phyloP scores from a whole-genome alignment of 2,329 filamentous ascomycete species.

The Colletotrichum sp. region DNA sequence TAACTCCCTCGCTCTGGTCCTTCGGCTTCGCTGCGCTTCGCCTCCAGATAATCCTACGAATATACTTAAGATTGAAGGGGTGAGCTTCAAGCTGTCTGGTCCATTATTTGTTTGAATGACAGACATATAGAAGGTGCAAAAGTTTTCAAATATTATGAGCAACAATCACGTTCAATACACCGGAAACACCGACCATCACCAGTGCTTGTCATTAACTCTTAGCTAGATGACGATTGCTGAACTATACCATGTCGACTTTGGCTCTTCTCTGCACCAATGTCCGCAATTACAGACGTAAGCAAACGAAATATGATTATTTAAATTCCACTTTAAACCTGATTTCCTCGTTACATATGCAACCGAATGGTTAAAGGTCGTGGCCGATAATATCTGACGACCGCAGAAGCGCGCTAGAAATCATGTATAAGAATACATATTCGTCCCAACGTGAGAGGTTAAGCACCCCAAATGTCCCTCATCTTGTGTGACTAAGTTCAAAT shows the following conservation, averaged over 20 bases:
- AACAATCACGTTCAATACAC: not conserved
- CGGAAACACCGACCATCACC: not conserved
- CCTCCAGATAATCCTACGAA: no score
- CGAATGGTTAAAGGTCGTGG: no score
- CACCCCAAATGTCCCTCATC: not conserved
- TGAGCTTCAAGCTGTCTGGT: not conserved
- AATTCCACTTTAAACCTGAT: not conserved
- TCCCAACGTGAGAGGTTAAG: not conserved
- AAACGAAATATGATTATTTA: not conserved
- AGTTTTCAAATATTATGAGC: not conserved
- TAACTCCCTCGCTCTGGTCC: no score
- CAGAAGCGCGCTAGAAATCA: not conserved
- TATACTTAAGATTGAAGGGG: not conserved
- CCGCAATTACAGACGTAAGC: not conserved
- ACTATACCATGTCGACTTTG: not conserved
- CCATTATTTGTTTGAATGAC: fast-evolving
- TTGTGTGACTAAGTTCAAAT: not conserved
- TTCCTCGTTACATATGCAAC: not conserved
- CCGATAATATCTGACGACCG: not conserved
- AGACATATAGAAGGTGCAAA: not conserved
- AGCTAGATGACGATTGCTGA: not conserved
- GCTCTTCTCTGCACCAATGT: not conserved
- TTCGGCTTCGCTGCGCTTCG: no score
- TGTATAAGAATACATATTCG: not conserved
- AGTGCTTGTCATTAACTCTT: not conserved